phyloP scores from a whole-genome alignment of 2,329 filamentous ascomycete genomes.

The Fusarium napiforme region DNA sequence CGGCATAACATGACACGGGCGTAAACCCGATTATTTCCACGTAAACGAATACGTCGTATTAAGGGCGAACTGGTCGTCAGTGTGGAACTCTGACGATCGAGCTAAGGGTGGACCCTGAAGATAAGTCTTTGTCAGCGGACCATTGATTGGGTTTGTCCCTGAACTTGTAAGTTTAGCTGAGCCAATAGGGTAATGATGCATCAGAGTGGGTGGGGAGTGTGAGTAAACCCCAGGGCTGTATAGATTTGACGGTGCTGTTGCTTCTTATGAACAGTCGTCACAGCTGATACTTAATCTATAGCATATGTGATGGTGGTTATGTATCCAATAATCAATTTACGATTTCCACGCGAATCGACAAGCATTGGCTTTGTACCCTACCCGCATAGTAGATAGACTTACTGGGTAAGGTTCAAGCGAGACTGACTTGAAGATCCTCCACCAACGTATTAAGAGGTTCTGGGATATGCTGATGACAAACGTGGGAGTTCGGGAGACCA shows the following conservation, averaged over 20 bases:
- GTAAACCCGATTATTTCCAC: constrained; percentile 28
- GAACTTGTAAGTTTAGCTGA: constrained; percentile 18
- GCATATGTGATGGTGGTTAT: not conserved
- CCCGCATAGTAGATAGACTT: constrained; percentile 11
- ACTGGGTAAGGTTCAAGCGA: constrained; percentile 2
- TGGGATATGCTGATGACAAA: not conserved
- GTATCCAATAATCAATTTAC: not conserved
- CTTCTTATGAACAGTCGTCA: not conserved
- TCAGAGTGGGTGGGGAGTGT: constrained; percentile 16
- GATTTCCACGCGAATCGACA: constrained; percentile 7
- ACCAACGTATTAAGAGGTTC: not conserved
- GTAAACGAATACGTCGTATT: constrained; percentile 41
- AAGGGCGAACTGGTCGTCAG: constrained; percentile 17
- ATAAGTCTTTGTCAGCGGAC: constrained; percentile 14
- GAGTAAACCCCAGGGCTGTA: constrained; percentile 14
- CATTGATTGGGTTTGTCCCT: constrained; percentile 29
- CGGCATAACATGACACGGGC: not conserved
- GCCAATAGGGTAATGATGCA: constrained; percentile 14
- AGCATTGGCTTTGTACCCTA: not conserved
- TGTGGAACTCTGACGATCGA: constrained; percentile 24
- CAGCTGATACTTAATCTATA: not conserved
- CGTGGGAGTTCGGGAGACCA: not conserved
- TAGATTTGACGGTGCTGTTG: constrained; percentile 4
- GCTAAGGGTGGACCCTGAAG: constrained; percentile 31
- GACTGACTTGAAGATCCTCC: constrained; percentile 1